These are phyloP conservation scores for Colletotrichum orchidophilum DNA, from an alignment of 2,329 filamentous ascomycete species.

Conservation along the genomic window DNA sequence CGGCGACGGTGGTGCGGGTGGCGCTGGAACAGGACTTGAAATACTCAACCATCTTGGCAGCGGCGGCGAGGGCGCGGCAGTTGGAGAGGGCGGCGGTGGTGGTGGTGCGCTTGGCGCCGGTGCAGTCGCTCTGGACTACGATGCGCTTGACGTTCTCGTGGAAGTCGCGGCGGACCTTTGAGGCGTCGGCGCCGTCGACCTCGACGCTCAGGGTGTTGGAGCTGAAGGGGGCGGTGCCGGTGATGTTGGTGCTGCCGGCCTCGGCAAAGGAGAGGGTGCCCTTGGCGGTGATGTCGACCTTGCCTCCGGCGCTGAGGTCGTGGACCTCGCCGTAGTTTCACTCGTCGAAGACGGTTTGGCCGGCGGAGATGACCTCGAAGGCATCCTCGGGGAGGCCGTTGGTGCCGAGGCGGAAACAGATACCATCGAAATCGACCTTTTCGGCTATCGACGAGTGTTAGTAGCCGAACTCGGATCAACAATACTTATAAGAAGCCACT, in stretches of 20 bases:
- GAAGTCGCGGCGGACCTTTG: slow-evolving; percentile 57
- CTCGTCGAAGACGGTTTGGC: slow-evolving; percentile 59
- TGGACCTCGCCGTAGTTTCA: slow-evolving; percentile 67
- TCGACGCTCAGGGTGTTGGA: slow-evolving; percentile 67
- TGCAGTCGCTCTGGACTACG: slow-evolving; percentile 62
- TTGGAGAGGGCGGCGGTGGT: slow-evolving; percentile 62
- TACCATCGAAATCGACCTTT: slow-evolving; percentile 60
- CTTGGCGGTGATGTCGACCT: slow-evolving; percentile 63
- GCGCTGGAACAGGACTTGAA: slow-evolving; percentile 66
- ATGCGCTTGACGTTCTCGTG: slow-evolving; percentile 56
- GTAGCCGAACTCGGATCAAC: neutral
- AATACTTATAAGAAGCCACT: slow-evolving; percentile 36
- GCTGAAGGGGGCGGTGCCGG: slow-evolving; percentile 63
- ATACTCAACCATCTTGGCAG: slow-evolving; percentile 65
- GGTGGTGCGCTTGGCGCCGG: slow-evolving; percentile 53
- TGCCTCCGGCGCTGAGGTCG: slow-evolving; percentile 60
- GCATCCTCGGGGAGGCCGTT: slow-evolving; percentile 54
- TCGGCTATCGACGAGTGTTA: slow-evolving; percentile 42
- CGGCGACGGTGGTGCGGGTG: slow-evolving; percentile 59
- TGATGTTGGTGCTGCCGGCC: slow-evolving; percentile 59
- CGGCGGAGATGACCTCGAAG: slow-evolving; percentile 59
- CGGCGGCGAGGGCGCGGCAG: slow-evolving; percentile 62
- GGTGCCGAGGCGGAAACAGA: slow-evolving; percentile 59
- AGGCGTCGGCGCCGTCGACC: slow-evolving; percentile 65
- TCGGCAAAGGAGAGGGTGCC: slow-evolving; percentile 67